These are phyloP conservation scores for Trametes gibbosa DNA, from an alignment of 768 basidiomycete genomes.

Conservation along the genomic window DNA sequence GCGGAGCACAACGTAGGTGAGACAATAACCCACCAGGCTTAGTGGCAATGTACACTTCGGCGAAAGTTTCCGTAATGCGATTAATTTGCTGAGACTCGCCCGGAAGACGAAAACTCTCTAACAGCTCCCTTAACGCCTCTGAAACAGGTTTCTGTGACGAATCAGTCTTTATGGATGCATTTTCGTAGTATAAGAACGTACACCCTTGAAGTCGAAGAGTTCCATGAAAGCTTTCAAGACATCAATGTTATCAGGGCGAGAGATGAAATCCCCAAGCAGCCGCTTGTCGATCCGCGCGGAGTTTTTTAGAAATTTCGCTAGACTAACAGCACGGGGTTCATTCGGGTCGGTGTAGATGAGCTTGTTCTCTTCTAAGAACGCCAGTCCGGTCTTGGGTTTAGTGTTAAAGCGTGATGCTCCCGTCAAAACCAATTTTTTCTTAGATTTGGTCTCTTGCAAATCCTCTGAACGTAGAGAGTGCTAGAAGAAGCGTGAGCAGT, in stretches of 20 bases:
- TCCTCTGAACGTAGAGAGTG: conserved; percentile 52
- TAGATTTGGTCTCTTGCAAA: conserved; percentile 69
- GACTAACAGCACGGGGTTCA: conserved; percentile 57
- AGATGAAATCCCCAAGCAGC: conserved; percentile 89
- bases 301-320: conserved; percentile 84
- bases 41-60: conserved; percentile 84
- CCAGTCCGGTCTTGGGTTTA: conserved; percentile 87
- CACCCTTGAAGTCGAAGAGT: conserved; percentile 86
- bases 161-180: not conserved
- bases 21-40: conserved; percentile 55
- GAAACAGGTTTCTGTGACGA: conserved; percentile 80
- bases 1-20: not conserved
- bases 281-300: conserved; percentile 89
- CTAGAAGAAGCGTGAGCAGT: conserved; percentile 33
- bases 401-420: conserved; percentile 87
- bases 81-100: conserved; percentile 94
- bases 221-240: conserved; percentile 84
- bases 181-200: conserved; percentile 37
- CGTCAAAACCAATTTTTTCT: conserved; percentile 80
- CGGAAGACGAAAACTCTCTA: conserved; percentile 92
- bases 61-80: conserved; percentile 93
- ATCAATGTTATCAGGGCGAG: conserved; percentile 82
- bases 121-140: conserved; percentile 92
- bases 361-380: conserved; percentile 91
- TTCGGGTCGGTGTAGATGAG: conserved; percentile 66